Evolutionary conservation across 2,329 filamentous ascomycete genomes (phyloP).

Genomic region (Ophiostoma ulmi): DNA sequence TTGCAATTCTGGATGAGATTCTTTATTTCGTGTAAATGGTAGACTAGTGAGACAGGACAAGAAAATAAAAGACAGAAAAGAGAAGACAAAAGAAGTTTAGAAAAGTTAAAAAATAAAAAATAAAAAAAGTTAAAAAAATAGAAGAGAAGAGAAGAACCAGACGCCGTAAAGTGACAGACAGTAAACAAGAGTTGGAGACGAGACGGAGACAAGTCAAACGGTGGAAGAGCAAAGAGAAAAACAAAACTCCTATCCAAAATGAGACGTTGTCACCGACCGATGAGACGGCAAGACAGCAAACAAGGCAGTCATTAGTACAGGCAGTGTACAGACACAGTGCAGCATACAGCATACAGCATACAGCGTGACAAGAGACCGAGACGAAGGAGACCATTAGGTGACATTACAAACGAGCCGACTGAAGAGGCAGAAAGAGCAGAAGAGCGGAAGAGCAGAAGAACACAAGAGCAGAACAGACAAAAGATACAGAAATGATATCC

Average conservation of each 20-base stretch:
- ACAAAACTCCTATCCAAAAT: constrained; percentile 15
- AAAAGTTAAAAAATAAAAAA: background rate
- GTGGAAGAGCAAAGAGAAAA: background rate
- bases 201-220: background rate
- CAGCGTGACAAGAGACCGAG: background rate
- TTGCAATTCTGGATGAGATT: background rate
- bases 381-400: constrained; percentile 9
- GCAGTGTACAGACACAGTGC: background rate
- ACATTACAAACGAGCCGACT: background rate
- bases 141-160: background rate
- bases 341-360: background rate
- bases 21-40: constrained; percentile 17
- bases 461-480: background rate
- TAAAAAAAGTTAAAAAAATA: background rate
- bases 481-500: background rate
- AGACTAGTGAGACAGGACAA: constrained; percentile 8
- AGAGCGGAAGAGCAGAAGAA: background rate
- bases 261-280: background rate
- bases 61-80: background rate
- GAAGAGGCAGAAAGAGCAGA: background rate
- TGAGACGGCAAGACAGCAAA: background rate
- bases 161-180: background rate
- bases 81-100: background rate
- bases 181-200: background rate
- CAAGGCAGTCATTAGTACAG: background rate